Base-by-base conservation (phyloP, 2,329 filamentous ascomycete species). In the Alternaria atra region DNA sequence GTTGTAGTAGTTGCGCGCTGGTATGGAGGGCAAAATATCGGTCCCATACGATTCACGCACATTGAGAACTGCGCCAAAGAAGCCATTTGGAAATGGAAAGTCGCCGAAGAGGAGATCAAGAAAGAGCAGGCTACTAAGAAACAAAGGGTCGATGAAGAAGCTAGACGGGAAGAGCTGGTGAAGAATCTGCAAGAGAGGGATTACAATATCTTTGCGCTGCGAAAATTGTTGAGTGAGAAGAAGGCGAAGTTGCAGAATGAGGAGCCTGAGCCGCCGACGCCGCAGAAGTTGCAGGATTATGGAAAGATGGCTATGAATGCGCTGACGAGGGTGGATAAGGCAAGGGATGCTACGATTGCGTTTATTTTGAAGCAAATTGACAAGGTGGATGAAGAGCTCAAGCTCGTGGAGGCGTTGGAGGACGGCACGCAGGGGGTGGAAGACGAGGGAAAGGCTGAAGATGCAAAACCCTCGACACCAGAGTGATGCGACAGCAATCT, bases 351-450 rank as follows among this genome's bases (percentile, higher is more conserved):
- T 7, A 86, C 83, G 1, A 80, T 86, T 60, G 75, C 79, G 1
- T 86, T 84, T 60, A 76, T 86, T 42, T 68, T 87, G 55, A 84
- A 83, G 67, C 77, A 84, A 60, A 84, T 86, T 60, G 83, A 86
- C 61, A 81, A 83, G 53, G 78, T 80, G 1, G 85, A 87, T 57
- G 76, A 77, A 61, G 69, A 79, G 53, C 37, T 76, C 59, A 73
- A 73, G 60, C 54, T 73, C 23, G 50, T 71, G 7, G 70, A 73
- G 9, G 66, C 60, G 1, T 46, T 73, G 23, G 72, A 74, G 27
- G 66, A 65, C n/a, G 61, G 65, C 6, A 60, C 63, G 15, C 61
- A 50, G 47, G 6, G 43, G 48, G 44, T 23, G 23, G 52, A 52
- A 27, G 29, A 47, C 34, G 10, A 40, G 20, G 42, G 27, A 5